Evolutionary conservation across 371 early-diverging fungal species (phyloP), one percentile per base, ranked within the genome.

Genomic region (Fennellomyces sp.): DNA sequence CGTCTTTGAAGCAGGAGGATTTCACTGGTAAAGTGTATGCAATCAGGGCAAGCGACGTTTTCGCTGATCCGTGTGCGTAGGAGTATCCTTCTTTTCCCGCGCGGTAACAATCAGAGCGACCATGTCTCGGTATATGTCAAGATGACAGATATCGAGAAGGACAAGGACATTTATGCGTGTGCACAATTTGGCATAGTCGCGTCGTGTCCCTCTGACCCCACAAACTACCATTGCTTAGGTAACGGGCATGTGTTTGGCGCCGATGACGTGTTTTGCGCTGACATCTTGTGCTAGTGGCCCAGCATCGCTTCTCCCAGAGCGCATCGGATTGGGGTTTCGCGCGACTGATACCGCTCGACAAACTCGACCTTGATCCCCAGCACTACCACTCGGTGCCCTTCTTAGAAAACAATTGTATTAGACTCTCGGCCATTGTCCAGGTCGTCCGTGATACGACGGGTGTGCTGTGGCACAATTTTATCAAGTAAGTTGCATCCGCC

Each of bases 281-380:
- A 50, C 21, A 6, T 30, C 4, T 3, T 33, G 21, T 52, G 2
- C 4, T 72, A 93, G 90, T 61, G 60, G 89, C 96, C 10, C 79
- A 87, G 39, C 96, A 97, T 72, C 84, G 98, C 50, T 97, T 92
- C 69, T 82, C 80, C 23, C 72, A 85, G 2, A 86, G 85, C 3
- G 94, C 94, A 64, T 70, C 90, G 0, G 97, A 97, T 73, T 97
- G 97, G 97, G 97, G 97, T 0, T 97, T 96, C 71, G 92, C 91
- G 39, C 84, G 83, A 52, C 87, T 93, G 60, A 66, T 83, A 21
- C 87, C 90, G 17, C 38, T 85, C 15, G 66, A 67, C 21, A 17
- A 19, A 33, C 15, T 33, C 0, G 17, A n/a, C 0, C 25, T 21
- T 52, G 28, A 28, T 30, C 19, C 27, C 7, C 6, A 73, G 5